Percentiles rank a stretch among this genome's conserved stretches.
phyloP scores from a whole-genome alignment of 2,329 filamentous ascomycete genomes.

The Fusarium fracticaudum region DNA sequence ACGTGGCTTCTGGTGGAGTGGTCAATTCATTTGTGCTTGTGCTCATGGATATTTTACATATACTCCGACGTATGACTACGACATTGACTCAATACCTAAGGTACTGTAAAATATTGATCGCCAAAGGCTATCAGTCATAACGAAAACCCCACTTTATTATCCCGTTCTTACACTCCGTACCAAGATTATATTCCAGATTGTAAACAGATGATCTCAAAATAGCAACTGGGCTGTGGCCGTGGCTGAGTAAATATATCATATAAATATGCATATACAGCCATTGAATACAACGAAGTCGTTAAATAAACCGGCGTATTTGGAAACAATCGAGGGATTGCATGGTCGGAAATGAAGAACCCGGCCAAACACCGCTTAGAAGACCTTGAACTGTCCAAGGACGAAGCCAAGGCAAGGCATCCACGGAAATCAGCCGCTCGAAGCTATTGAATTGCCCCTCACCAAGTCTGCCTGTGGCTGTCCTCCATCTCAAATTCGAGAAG shows the following conservation, averaged over 20 bases:
- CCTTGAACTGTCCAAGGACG: neutral
- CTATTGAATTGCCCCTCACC: neutral
- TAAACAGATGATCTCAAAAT: slow-evolving; percentile 21
- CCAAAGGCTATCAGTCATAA: neutral
- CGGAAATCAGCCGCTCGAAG: neutral
- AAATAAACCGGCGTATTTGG: neutral
- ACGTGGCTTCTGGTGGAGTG: neutral
- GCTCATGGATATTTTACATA: neutral
- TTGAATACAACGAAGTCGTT: neutral
- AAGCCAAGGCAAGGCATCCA: neutral
- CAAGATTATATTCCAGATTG: no score
- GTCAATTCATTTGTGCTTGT: neutral
- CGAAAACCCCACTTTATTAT: neutral
- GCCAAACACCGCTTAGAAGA: neutral
- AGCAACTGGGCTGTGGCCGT: slow-evolving; percentile 29
- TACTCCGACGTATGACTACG: neutral
- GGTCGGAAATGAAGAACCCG: neutral
- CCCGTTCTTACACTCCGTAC: neutral
- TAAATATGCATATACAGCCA: neutral
- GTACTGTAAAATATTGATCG: neutral
- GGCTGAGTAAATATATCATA: slow-evolving; percentile 32
- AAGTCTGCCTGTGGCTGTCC: neutral
- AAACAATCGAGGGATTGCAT: neutral
- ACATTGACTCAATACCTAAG: neutral
- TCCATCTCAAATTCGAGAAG: neutral